Percentiles rank a stretch among this genome's conserved stretches.
Evolutionary conservation across 495 filamentous ascomycete genomes (phyloP).

Genomic region (Aspergillus nanangensis): DNA sequence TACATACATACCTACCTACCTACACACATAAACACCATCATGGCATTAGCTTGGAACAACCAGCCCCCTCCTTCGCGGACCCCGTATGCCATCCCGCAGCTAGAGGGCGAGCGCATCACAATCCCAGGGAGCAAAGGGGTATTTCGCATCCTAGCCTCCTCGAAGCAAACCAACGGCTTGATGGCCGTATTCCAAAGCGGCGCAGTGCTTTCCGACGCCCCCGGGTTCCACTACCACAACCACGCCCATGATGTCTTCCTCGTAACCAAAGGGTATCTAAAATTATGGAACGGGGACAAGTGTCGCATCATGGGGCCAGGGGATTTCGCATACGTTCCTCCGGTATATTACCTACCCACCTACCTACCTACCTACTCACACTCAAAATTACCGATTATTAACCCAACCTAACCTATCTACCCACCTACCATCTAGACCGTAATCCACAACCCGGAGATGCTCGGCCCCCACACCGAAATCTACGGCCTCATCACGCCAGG

Average conservation of each 20-base stretch:
- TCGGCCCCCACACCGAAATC: conserved; percentile 39
- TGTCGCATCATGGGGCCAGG: conserved; percentile 40
- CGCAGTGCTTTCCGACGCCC: conserved; percentile 35
- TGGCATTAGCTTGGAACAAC: conserved; percentile 23
- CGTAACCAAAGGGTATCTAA: conserved; percentile 41
- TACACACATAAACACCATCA: no score
- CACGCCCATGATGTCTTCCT: conserved; percentile 47
- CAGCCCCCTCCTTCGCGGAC: conserved; percentile 22
- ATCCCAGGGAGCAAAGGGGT: conserved; percentile 41
- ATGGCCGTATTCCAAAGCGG: conserved; percentile 45
- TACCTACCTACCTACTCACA: no score
- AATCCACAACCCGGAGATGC: conserved; percentile 40
- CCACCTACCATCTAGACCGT: conserved; percentile 26
- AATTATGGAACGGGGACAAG: conserved; percentile 44
- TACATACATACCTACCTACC: no score
- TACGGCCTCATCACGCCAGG: conserved; percentile 44
- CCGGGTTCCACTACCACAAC: conserved; percentile 46
- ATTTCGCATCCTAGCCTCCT: conserved; percentile 41
- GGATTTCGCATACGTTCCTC: conserved; percentile 47
- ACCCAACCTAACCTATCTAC: no score
- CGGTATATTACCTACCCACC: conserved; percentile 28
- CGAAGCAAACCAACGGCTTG: conserved; percentile 38
- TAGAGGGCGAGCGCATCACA: conserved; percentile 40
- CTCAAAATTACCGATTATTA: no score
- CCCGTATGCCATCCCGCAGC: conserved; percentile 37